Evolutionary conservation across 345 rosid genomes (phyloP).

Genomic region (Eucalyptus albens): DNA sequence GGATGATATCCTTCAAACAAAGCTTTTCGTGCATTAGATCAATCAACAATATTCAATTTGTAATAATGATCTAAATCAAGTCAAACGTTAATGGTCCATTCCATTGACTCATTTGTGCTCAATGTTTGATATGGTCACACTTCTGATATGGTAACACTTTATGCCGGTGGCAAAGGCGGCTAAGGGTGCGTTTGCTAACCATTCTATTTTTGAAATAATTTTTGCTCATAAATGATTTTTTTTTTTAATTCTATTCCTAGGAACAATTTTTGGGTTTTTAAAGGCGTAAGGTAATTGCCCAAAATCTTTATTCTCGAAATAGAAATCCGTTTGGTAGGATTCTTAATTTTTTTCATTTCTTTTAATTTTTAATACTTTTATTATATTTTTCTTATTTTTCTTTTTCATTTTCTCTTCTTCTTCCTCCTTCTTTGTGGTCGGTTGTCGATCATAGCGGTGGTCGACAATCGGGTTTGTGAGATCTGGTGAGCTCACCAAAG

Average conservation of each 20-base stretch:
- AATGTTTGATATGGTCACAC: background rate
- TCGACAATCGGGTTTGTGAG: accelerated
- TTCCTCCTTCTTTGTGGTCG: accelerated
- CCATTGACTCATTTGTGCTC: background rate
- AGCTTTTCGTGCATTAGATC: accelerated
- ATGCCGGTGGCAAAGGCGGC: accelerated
- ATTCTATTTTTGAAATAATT: accelerated
- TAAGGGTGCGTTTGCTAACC: accelerated
- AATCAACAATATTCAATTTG: background rate
- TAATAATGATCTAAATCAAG: too few relatives aligned
- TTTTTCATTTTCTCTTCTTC: too few relatives aligned
- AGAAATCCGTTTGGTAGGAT: accelerated
- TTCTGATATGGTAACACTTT: background rate
- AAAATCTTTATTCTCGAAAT: too few relatives aligned
- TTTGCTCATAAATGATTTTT: too few relatives aligned
- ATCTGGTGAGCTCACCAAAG: too few relatives aligned
- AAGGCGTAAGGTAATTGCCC: accelerated
- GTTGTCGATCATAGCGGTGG: accelerated
- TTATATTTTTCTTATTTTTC: too few relatives aligned
- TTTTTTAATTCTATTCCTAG: accelerated
- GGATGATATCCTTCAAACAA: background rate
- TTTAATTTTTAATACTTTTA: too few relatives aligned
- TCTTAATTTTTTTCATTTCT: too few relatives aligned
- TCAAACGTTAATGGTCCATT: too few relatives aligned
- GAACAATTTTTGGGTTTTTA: too few relatives aligned